Evolutionary conservation across 2,329 filamentous ascomycete species (phyloP).

Genomic region (Grosmannia serpens): DNA sequence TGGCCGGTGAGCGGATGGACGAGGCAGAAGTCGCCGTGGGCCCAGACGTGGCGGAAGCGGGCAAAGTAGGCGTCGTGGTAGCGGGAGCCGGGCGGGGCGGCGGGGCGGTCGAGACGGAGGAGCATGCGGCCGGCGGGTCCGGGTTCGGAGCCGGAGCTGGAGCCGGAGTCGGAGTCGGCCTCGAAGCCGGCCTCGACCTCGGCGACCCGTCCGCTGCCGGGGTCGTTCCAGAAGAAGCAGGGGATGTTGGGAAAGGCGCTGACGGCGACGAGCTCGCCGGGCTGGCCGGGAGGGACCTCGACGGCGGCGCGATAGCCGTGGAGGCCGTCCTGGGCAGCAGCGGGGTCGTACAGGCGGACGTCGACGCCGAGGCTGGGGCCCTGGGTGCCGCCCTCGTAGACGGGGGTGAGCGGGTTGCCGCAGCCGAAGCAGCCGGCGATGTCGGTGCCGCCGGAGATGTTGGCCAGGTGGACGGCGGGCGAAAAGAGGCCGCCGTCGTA

Average conservation of each 20-base stretch:
- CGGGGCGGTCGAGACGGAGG: conserved; percentile 10
- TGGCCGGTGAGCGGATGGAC: conserved; percentile 57
- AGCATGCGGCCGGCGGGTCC: conserved; percentile 7
- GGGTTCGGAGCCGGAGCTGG: too few species aligned
- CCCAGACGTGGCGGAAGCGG: conserved; percentile 60
- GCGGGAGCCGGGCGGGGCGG: conserved; percentile 38
- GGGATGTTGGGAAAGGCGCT: conserved; percentile 67
- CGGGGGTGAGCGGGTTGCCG: conserved; percentile 57
- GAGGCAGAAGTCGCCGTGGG: conserved; percentile 70
- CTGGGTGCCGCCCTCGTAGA: conserved; percentile 46
- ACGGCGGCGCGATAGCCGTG: conserved; percentile 30
- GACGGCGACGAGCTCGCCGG: conserved; percentile 65
- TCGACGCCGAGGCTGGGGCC: conserved; percentile 37
- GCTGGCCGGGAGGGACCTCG: conserved; percentile 42
- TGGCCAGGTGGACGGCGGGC: conserved; percentile 51
- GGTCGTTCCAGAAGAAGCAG: conserved; percentile 51
- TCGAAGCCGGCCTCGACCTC: too few species aligned
- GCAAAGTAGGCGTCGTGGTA: conserved; percentile 52
- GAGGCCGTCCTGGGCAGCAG: conserved; percentile 23
- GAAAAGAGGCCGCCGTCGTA: conserved; percentile 58
- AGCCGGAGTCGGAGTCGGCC: too few species aligned
- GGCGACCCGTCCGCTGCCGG: conserved; percentile 10
- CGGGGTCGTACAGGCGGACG: conserved; percentile 51
- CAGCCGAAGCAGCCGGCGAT: conserved; percentile 51
- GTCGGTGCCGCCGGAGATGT: conserved; percentile 70